Conservation (phyloP, 1,284 basidiomycete species). For the Sutorius eximius region DNA sequence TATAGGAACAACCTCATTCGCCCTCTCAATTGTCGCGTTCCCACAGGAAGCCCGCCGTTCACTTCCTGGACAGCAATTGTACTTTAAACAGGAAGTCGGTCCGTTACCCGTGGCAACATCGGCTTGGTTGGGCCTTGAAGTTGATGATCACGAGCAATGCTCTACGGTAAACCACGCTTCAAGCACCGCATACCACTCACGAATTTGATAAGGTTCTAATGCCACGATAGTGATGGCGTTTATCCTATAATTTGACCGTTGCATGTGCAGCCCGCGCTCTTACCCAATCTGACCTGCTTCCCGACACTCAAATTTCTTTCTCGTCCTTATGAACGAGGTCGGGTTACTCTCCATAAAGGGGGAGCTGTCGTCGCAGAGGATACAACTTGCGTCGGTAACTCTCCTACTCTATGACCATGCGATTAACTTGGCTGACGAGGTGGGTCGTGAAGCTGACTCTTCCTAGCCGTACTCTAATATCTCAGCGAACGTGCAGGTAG, state of each 20-base stretch:
- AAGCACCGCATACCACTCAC: not conserved
- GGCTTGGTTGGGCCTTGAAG: not conserved
- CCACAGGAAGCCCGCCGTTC: not conserved
- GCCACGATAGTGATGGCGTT: not conserved
- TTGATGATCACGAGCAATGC: not conserved
- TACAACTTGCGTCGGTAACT: slow-evolving; percentile 6
- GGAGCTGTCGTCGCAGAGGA: not conserved
- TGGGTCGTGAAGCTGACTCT: not conserved
- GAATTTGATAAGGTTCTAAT: not conserved
- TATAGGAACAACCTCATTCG: not conserved
- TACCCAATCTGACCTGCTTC: not conserved
- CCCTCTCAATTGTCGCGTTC: not conserved
- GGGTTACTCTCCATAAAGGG: not conserved
- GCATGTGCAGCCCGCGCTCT: not conserved
- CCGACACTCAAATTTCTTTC: not conserved
- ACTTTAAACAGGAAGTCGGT: not conserved
- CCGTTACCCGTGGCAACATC: not conserved
- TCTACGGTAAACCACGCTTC: not conserved
- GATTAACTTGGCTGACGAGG: slow-evolving; percentile 15
- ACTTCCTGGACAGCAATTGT: not conserved
- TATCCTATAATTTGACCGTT: slow-evolving; percentile 4
- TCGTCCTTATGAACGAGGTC: not conserved
- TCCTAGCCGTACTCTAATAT: not conserved
- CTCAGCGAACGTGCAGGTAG: slow-evolving; percentile 1
- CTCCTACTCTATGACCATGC: slow-evolving; percentile 24